A percentile compares a stretch with the other conserved stretches of the same genome.
phyloP scores from a whole-genome alignment of 495 filamentous ascomycete genomes.

The Jackrogersella minutella region DNA sequence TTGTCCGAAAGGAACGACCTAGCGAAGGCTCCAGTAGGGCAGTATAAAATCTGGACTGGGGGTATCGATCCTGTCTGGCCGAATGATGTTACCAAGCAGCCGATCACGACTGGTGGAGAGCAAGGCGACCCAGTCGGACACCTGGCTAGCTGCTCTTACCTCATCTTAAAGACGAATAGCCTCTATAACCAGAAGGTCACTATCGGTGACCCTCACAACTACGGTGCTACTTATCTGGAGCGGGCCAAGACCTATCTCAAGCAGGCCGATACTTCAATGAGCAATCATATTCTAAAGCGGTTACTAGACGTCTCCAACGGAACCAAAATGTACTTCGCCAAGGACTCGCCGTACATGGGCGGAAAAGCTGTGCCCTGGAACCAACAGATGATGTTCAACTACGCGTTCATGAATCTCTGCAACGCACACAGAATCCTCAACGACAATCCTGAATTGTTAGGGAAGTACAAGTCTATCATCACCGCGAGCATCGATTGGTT shows the following conservation, averaged over 20 bases:
- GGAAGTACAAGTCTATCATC: slow-evolving; percentile 29
- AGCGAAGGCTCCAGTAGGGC: slow-evolving; percentile 24
- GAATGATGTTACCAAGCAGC: slow-evolving; percentile 15
- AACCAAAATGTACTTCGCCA: slow-evolving; percentile 40
- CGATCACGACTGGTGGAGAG: slow-evolving; percentile 20
- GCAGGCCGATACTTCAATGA: slow-evolving; percentile 28
- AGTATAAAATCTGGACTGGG: slow-evolving; percentile 27
- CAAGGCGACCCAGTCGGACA: slow-evolving; percentile 25
- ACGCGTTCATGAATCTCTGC: slow-evolving; percentile 32
- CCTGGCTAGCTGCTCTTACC: slow-evolving; percentile 20
- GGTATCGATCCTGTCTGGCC: slow-evolving; percentile 25
- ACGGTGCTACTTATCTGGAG: slow-evolving; percentile 24
- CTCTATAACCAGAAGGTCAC: slow-evolving; percentile 22
- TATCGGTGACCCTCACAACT: slow-evolving; percentile 20
- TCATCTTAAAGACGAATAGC: slow-evolving; percentile 18
- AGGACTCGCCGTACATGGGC: slow-evolving; percentile 29
- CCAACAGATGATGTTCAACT: slow-evolving; percentile 42
- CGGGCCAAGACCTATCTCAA: slow-evolving; percentile 30
- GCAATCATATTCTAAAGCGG: slow-evolving; percentile 23
- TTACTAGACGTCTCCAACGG: slow-evolving; percentile 24
- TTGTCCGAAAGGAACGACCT: slow-evolving; percentile 30
- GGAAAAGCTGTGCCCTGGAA: slow-evolving; percentile 36
- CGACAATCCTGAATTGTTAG: slow-evolving; percentile 21
- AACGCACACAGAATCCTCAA: slow-evolving; percentile 29
- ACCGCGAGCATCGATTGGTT: slow-evolving; percentile 30